Evolutionary conservation across 2,329 filamentous ascomycete species (phyloP).

Genomic region (Colletotrichum sublineola): DNA sequence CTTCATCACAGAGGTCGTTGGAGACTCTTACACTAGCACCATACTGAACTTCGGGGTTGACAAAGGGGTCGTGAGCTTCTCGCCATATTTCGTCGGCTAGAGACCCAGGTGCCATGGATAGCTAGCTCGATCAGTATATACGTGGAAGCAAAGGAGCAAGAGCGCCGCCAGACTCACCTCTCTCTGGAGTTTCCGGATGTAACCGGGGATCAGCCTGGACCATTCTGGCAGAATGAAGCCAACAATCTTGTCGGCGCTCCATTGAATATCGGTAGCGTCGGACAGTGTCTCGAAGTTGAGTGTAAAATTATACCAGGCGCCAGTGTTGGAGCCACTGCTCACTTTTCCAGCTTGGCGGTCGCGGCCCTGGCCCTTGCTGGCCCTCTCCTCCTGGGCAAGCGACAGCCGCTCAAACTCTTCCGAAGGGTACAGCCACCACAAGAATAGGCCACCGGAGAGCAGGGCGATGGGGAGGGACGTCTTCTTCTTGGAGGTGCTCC

Average conservation of each 20-base stretch:
- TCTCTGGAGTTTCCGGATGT: slow-evolving; percentile 84
- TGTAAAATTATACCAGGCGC: slow-evolving; percentile 64
- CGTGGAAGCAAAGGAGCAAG: no score
- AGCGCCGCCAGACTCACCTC: slow-evolving; percentile 59
- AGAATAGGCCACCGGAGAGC: slow-evolving; percentile 54
- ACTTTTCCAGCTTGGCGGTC: slow-evolving; percentile 42
- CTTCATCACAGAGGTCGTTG: slow-evolving; percentile 83
- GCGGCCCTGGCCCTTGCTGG: slow-evolving; percentile 36
- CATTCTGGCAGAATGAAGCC: slow-evolving; percentile 85
- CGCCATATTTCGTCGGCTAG: slow-evolving; percentile 94
- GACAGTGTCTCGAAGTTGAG: slow-evolving; percentile 67
- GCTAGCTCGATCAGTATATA: slow-evolving; percentile 42
- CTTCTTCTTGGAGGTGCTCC: slow-evolving; percentile 42
- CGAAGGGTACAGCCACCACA: slow-evolving; percentile 60
- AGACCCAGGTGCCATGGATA: slow-evolving; percentile 89
- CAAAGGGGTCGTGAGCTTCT: slow-evolving; percentile 85
- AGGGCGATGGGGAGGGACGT: slow-evolving; percentile 51
- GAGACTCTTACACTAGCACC: slow-evolving; percentile 87
- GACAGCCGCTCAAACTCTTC: slow-evolving; percentile 58
- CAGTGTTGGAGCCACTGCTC: slow-evolving; percentile 45
- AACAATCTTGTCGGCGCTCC: slow-evolving; percentile 72
- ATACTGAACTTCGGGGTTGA: slow-evolving; percentile 89
- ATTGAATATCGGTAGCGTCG: slow-evolving; percentile 66
- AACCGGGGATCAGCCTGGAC: slow-evolving; percentile 81
- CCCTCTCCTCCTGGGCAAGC: slow-evolving; percentile 28